Conservation (phyloP, 495 filamentous ascomycete genomes). For the Xylona heveae region DNA sequence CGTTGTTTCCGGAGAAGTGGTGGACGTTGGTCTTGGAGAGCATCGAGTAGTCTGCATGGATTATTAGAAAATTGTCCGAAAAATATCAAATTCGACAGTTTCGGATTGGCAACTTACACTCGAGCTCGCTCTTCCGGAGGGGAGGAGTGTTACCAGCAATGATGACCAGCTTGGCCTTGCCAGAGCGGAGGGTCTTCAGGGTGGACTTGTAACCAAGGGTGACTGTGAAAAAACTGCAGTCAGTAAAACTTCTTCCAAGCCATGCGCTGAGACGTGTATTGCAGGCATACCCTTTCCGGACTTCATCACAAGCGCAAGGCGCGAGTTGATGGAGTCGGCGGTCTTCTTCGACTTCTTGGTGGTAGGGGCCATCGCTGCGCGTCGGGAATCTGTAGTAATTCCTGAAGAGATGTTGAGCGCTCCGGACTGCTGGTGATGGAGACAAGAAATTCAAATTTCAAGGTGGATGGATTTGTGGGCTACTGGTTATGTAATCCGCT, state of each 20-base stretch:
- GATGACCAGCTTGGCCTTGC: constrained; percentile 58
- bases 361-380: constrained; percentile 54
- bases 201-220: constrained; percentile 88
- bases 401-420: not conserved
- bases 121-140: constrained; percentile 84
- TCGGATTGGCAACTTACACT: constrained; percentile 23
- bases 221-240: constrained; percentile 21
- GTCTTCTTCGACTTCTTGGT: constrained; percentile 93
- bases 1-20: constrained; percentile 95
- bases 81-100: not conserved
- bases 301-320: constrained; percentile 90
- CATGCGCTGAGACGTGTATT: not conserved
- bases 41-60: constrained; percentile 51
- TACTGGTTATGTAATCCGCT: too few relatives aligned
- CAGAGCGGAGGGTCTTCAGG: constrained; percentile 80
- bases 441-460: too few relatives aligned
- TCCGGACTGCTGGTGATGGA: constrained; percentile 1
- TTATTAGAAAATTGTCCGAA: not conserved
- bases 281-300: constrained; percentile 51
- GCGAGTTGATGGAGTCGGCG: constrained; percentile 75
- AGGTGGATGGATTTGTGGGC: too few relatives aligned
- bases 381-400: constrained; percentile 3
- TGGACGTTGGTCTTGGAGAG: constrained; percentile 82
- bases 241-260: constrained; percentile 1
- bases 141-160: constrained; percentile 92